phyloP scores from a whole-genome alignment of 176 grass and related monocot species.

The Aegilops bicornis region DNA sequence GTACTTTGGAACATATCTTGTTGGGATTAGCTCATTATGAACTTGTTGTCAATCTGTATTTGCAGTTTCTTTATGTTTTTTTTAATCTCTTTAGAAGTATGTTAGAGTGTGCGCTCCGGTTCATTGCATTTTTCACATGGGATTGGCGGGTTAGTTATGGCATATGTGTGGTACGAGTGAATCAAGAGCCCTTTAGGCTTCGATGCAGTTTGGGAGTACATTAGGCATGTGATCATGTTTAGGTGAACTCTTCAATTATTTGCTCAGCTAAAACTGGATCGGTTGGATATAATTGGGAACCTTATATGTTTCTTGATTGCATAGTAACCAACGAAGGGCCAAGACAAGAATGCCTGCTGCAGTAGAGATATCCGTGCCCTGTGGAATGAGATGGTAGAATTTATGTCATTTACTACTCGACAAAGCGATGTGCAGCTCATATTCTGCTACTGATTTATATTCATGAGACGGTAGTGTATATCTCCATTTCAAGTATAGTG shows the following conservation, averaged over 20 bases:
- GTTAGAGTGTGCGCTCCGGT: no score
- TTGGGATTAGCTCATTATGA: not conserved
- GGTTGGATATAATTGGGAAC: conserved; percentile 14
- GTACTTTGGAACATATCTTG: not conserved
- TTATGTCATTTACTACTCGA: not conserved
- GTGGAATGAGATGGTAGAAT: not conserved
- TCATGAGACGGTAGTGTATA: not conserved
- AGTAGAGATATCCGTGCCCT: conserved; percentile 1
- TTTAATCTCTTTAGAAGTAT: not conserved
- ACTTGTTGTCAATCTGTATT: not conserved
- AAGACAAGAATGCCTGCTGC: not conserved
- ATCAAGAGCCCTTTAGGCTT: not conserved
- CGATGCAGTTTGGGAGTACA: conserved; percentile 2
- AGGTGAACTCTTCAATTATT: conserved; percentile 21
- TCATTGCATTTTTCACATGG: no score
- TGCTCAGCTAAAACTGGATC: conserved; percentile 11
- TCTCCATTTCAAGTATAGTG: not conserved
- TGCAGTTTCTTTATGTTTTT: not conserved
- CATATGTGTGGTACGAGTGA: not conserved
- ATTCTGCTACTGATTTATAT: not conserved
- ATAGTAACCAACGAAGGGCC: not conserved
- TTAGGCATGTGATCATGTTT: conserved; percentile 18
- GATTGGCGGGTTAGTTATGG: no score
- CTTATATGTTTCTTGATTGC: conserved; percentile 21
- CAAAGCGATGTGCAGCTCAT: not conserved